Percentiles rank a stretch among this genome's conserved stretches.
Conservation (phyloP, 1,284 basidiomycete species). For the Puccinia novopanici region DNA sequence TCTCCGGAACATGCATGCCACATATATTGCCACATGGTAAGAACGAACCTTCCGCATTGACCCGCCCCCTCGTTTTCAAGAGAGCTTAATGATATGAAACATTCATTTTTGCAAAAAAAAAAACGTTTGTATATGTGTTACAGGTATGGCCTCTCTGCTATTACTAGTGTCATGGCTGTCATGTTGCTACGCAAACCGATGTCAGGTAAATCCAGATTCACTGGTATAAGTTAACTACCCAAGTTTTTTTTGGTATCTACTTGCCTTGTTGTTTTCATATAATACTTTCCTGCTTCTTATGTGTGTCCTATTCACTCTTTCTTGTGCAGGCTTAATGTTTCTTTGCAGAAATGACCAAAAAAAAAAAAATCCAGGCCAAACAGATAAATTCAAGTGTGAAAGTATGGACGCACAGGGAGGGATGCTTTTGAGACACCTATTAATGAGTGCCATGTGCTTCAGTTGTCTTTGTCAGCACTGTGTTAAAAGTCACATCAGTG, state of each 20-base stretch:
- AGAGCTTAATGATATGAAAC: background rate
- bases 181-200: slow-evolving; percentile 32
- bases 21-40: slow-evolving; percentile 93
- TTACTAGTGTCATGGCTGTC: slow-evolving; percentile 40
- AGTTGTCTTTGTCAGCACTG: no score
- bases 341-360: no score
- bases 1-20: slow-evolving; percentile 88
- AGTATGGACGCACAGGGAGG: no score
- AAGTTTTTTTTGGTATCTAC: background rate
- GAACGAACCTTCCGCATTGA: background rate
- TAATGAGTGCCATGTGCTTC: no score
- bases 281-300: background rate
- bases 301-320: no score
- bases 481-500: no score
- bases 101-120: background rate
- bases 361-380: no score
- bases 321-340: no score
- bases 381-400: no score
- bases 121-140: background rate
- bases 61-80: background rate
- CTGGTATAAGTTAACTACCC: slow-evolving; percentile 6
- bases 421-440: no score
- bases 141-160: slow-evolving; percentile 48
- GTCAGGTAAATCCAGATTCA: slow-evolving; percentile 31
- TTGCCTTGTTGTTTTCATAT: background rate